Conservation (phyloP, 139 green algal genomes). For the Ettlia oleoabundans region DNA sequence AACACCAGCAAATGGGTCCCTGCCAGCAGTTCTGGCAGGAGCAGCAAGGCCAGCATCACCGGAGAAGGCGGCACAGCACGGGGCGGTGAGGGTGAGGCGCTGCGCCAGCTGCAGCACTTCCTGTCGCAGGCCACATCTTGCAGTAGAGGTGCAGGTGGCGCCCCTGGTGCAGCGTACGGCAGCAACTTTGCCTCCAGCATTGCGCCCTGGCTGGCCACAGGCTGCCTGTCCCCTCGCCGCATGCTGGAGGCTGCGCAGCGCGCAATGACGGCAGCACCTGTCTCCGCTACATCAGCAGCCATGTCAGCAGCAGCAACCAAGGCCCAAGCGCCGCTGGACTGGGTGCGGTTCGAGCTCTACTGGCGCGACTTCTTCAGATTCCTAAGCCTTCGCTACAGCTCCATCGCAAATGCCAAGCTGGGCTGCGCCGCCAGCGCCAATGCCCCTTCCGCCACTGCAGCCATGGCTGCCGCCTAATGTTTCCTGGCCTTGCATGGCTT, state of each 20-base stretch:
- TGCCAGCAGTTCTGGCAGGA: too few relatives aligned
- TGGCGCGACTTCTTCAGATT: constrained; percentile 88
- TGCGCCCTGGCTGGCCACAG: constrained; percentile 82
- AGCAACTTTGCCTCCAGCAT: constrained; percentile 77
- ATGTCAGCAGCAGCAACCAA: background rate
- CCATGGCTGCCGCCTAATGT: too few relatives aligned
- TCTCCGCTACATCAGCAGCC: background rate
- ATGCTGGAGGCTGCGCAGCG: constrained; percentile 48
- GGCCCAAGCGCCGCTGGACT: constrained; percentile 50
- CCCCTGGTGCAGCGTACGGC: constrained; percentile 3
- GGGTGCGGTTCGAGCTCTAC: constrained; percentile 86
- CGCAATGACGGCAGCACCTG: background rate
- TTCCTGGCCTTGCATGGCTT: too few relatives aligned
- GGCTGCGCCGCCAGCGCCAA: background rate
- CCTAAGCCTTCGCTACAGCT: constrained; percentile 60
- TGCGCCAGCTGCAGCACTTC: constrained; percentile 69
- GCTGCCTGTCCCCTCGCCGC: constrained; percentile 80
- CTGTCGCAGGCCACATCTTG: constrained; percentile 15
- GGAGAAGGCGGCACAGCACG: background rate
- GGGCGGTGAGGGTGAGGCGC: constrained; percentile 79
- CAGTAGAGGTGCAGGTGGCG: background rate
- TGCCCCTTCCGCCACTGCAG: too few relatives aligned
- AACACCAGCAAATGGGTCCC: background rate
- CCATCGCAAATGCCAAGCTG: constrained; percentile 1
- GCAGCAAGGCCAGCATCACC: background rate